phyloP scores from a whole-genome alignment of 1,284 basidiomycete species.

The Coniferiporia weirii region DNA sequence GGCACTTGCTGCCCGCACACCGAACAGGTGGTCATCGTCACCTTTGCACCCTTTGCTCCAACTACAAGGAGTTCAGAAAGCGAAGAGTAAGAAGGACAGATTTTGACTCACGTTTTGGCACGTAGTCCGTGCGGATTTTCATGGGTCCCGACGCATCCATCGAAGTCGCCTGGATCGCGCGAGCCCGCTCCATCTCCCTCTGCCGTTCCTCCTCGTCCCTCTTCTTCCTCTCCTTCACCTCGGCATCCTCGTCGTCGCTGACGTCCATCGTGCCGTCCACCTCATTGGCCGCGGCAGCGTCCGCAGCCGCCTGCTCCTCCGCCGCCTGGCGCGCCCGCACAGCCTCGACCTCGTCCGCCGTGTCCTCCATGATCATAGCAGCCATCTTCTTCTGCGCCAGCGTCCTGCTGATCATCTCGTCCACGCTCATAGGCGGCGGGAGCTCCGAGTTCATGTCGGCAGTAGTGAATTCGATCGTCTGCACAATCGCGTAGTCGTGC shows the following conservation, averaged over 20 bases:
- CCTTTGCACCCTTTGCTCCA: constrained; percentile 59
- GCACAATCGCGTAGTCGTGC: constrained; percentile 99
- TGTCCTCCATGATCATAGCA: constrained; percentile 96
- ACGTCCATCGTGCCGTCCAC: constrained; percentile 70
- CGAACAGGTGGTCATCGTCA: constrained; percentile 80
- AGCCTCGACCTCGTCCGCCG: constrained; percentile 78
- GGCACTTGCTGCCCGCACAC: constrained; percentile 94
- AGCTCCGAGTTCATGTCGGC: constrained; percentile 89
- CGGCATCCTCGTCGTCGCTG: constrained; percentile 72
- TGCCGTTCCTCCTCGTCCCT: constrained; percentile 73
- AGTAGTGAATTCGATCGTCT: constrained; percentile 97
- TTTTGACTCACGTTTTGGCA: constrained; percentile 74
- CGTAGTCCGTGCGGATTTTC: constrained; percentile 97
- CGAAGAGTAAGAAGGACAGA: constrained; percentile 14
- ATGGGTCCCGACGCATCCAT: constrained; percentile 78
- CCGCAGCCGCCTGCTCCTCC: constrained; percentile 71
- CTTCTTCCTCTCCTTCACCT: constrained; percentile 55
- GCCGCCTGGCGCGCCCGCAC: constrained; percentile 74
- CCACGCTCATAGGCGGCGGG: constrained; percentile 90
- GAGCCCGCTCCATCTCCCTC: constrained; percentile 72
- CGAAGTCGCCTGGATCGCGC: constrained; percentile 70
- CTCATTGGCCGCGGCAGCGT: constrained; percentile 48
- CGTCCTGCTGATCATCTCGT: constrained; percentile 95
- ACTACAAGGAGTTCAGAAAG: constrained; percentile 37
- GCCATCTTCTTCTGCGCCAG: constrained; percentile 97